Percentiles rank a stretch among this genome's conserved stretches.
phyloP scores from a whole-genome alignment of 176 grass and related monocot genomes.

The Musa troglodytarum region DNA sequence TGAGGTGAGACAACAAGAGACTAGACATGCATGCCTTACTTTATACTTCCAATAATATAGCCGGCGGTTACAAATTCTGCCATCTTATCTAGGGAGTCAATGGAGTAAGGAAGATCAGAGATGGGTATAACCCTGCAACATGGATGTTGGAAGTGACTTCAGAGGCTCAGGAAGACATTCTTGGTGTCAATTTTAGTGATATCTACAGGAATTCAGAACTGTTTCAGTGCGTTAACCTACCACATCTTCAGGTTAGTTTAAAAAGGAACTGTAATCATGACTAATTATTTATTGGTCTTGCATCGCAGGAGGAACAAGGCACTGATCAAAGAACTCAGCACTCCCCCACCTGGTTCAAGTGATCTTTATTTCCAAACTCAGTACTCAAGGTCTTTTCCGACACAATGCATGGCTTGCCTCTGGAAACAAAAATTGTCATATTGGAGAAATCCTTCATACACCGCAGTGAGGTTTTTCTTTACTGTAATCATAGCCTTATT shows the following conservation, averaged over 20 bases:
- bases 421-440: conserved; percentile 78
- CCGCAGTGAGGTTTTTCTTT: conserved; percentile 51
- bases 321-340: conserved; percentile 53
- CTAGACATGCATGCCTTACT: neutral
- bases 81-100: conserved; percentile 29
- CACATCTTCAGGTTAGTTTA: neutral
- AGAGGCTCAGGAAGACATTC: conserved; percentile 33
- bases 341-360: conserved; percentile 35
- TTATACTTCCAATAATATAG: neutral
- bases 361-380: conserved; percentile 54
- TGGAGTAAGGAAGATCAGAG: conserved; percentile 64
- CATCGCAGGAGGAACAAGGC: conserved; percentile 52
- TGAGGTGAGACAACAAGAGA: conserved; percentile 31
- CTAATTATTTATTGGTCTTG: neutral
- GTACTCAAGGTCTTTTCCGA: conserved; percentile 42
- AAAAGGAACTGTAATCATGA: neutral
- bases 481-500: conserved; percentile 47
- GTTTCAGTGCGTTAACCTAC: conserved; percentile 39
- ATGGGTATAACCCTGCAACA: conserved; percentile 78
- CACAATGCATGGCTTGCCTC: conserved; percentile 55
- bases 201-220: conserved; percentile 70
- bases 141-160: conserved; percentile 83
- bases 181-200: conserved; percentile 54
- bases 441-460: conserved; percentile 85
- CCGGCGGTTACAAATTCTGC: neutral